Conservation (phyloP, 306 rosid genomes). For the Quercus robur region DNA sequence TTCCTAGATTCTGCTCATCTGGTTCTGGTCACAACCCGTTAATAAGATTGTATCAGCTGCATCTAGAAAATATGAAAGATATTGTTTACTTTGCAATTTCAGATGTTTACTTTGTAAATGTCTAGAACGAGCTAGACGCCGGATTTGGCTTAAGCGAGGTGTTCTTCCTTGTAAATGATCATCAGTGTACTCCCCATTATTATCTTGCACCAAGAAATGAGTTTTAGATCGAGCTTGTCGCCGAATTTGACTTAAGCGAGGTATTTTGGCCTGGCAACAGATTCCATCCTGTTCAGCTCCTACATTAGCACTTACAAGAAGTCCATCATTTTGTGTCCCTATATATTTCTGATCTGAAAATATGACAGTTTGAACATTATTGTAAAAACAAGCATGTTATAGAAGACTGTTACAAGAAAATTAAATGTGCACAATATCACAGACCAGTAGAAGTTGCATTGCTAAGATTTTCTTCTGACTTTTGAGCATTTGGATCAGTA, state of each 20-base stretch:
- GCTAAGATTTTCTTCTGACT: conserved; percentile 3
- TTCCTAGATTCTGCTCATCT: neutral
- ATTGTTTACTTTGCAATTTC: neutral
- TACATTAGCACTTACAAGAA: conserved; percentile 6
- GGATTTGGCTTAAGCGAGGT: conserved; percentile 26
- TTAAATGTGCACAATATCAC: conserved; percentile 13
- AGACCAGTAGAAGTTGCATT: conserved; percentile 14
- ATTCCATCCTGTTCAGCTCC: neutral
- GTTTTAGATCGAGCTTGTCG: conserved; percentile 27
- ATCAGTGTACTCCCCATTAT: neutral
- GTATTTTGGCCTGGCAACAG: conserved; percentile 1
- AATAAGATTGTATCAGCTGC: no score
- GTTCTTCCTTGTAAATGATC: conserved; percentile 11
- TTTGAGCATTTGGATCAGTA: conserved; percentile 8
- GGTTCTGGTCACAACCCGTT: neutral
- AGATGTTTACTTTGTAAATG: neutral
- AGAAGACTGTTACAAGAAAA: neutral
- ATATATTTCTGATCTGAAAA: conserved; percentile 19
- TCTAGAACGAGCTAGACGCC: conserved; percentile 24
- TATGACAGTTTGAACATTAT: conserved; percentile 1
- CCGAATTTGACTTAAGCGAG: conserved; percentile 28
- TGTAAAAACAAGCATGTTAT: conserved; percentile 11
- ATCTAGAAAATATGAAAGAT: no score
- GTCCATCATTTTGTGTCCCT: conserved; percentile 11
- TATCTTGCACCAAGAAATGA: conserved; percentile 2